phyloP scores from a whole-genome alignment of 768 basidiomycete species.

The Melanogaster broomeanus region DNA sequence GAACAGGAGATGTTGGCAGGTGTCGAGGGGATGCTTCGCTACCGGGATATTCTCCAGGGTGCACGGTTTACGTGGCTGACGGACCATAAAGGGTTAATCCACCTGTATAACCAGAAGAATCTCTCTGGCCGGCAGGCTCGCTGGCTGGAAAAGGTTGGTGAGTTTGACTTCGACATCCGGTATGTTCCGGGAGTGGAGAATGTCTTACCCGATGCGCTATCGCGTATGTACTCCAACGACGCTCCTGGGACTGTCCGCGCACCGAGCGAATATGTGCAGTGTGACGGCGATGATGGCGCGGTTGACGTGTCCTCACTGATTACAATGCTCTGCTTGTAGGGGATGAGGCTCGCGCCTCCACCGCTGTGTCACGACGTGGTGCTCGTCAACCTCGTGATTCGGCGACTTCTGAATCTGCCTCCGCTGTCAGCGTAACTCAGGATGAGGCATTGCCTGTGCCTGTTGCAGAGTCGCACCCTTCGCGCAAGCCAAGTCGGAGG shows the following conservation, averaged over 20 bases:
- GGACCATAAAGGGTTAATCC: constrained; percentile 26
- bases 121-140: constrained; percentile 36
- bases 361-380: neutral
- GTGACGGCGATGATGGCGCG: neutral
- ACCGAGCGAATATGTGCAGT: neutral
- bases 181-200: constrained; percentile 32
- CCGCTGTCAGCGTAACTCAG: too few species aligned
- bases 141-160: constrained; percentile 34
- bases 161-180: constrained; percentile 31
- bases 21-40: constrained; percentile 34
- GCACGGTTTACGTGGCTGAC: constrained; percentile 30
- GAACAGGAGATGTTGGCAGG: constrained; percentile 39
- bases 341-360: neutral
- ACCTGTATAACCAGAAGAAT: constrained; percentile 34
- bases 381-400: too few species aligned
- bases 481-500: too few species aligned
- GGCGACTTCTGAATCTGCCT: too few species aligned
- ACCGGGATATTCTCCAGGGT: constrained; percentile 33
- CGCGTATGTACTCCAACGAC: constrained; percentile 10
- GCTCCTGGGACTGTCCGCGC: neutral
- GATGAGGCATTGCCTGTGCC: too few species aligned
- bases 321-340: neutral
- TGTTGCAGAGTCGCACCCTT: too few species aligned
- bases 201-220: constrained; percentile 27
- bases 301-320: neutral